phyloP scores from a whole-genome alignment of 1,284 basidiomycete genomes.

The Thelephora terrestris region DNA sequence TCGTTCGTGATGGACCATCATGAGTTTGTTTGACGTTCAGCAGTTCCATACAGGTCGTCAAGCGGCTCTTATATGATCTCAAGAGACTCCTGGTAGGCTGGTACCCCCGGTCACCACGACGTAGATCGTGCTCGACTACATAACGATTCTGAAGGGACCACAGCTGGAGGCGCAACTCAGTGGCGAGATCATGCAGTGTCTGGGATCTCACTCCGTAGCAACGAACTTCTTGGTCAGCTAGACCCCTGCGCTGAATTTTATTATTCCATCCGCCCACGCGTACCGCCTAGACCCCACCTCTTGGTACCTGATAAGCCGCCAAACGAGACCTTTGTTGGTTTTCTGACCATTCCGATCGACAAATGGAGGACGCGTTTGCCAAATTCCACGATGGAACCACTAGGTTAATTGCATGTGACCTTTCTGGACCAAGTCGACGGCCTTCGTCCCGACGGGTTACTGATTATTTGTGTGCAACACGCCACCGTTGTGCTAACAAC shows the following conservation, averaged over 20 bases:
- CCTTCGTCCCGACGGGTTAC: no score
- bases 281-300: conserved; percentile 35
- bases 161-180: conserved; percentile 40
- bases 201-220: no score
- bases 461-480: no score
- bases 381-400: conserved; percentile 41
- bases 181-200: no score
- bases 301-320: conserved; percentile 45
- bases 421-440: no score
- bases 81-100: conserved; percentile 31
- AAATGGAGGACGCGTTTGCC: conserved; percentile 49
- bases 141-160: conserved; percentile 45
- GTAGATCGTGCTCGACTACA: conserved; percentile 36
- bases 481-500: no score
- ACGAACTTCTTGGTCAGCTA: no score
- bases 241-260: no score
- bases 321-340: conserved; percentile 47
- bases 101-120: conserved; percentile 32
- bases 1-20: neutral
- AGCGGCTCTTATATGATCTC: conserved; percentile 37
- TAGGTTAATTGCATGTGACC: no score
- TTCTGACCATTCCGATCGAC: conserved; percentile 50
- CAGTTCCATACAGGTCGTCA: conserved; percentile 27
- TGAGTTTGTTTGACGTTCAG: neutral
- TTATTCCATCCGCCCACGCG: neutral